Conservation (phyloP, 345 rosid species). For the Fremontodendron californicum region DNA sequence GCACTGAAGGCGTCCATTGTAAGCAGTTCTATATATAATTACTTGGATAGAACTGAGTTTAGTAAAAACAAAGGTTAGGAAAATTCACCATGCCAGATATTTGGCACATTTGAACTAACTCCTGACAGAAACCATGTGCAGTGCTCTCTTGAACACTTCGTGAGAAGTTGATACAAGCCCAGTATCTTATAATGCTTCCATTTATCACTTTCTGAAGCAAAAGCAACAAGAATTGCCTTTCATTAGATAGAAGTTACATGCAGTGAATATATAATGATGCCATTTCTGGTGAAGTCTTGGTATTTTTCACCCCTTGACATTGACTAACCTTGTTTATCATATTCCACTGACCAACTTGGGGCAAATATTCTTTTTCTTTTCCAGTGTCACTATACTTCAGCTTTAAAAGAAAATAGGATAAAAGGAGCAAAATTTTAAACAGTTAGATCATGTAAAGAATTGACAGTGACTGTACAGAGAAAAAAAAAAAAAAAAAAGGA, state of each 20-base stretch:
- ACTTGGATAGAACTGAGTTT: background rate
- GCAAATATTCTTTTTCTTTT: constrained; percentile 32
- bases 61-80: background rate
- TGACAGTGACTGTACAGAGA: background rate
- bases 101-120: constrained; percentile 39
- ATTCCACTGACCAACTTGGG: constrained; percentile 50
- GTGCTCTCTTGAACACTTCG: constrained; percentile 29
- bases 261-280: background rate
- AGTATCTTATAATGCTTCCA: constrained; percentile 36
- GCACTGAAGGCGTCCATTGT: background rate
- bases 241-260: background rate
- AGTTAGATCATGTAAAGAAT: background rate
- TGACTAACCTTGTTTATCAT: constrained; percentile 43
- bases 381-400: constrained; percentile 42
- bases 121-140: constrained; percentile 31
- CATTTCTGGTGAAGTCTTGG: background rate
- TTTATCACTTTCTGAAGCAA: constrained; percentile 40
- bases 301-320: background rate
- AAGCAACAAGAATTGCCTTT: background rate
- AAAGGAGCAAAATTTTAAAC: background rate
- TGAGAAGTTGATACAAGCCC: constrained; percentile 47
- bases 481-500: background rate
- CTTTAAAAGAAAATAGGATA: constrained; percentile 5
- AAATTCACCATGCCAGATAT: constrained; percentile 40
- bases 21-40: background rate